phyloP scores from a whole-genome alignment of 768 basidiomycete species.

The Calocera cornea region DNA sequence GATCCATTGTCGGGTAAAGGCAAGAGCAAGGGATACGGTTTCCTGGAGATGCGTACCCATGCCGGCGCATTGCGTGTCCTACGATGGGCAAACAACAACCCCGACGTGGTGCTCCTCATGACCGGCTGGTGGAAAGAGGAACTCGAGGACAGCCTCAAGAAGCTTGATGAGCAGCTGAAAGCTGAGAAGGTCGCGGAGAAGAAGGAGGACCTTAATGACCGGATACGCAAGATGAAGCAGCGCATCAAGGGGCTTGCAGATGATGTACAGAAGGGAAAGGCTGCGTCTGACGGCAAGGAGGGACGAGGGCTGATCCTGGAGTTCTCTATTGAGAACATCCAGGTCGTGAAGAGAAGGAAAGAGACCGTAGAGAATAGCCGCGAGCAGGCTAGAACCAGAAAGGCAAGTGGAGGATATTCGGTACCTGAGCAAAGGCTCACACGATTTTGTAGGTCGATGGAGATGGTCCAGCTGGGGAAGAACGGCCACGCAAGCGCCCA shows the following conservation, averaged over 20 bases:
- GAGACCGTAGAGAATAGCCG: conserved; percentile 28
- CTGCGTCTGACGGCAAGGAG: conserved; percentile 25
- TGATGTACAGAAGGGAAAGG: conserved; percentile 22
- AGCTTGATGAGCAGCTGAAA: conserved; percentile 22
- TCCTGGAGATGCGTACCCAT: conserved; percentile 79
- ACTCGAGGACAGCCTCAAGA: conserved; percentile 34
- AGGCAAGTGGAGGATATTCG: too few relatives aligned
- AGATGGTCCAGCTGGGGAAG: background rate
- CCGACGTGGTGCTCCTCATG: conserved; percentile 48
- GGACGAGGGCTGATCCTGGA: conserved; percentile 64
- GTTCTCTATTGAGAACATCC: conserved; percentile 90
- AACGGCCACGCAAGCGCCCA: conserved; percentile 23
- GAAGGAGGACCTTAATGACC: conserved; percentile 46
- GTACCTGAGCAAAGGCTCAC: too few relatives aligned
- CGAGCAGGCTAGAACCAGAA: background rate
- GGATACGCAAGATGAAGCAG: conserved; percentile 28
- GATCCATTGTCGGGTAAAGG: conserved; percentile 80
- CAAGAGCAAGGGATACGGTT: conserved; percentile 87
- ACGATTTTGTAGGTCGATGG: too few relatives aligned
- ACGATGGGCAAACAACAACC: conserved; percentile 89
- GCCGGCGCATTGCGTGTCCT: conserved; percentile 81
- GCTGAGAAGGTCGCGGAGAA: conserved; percentile 39
- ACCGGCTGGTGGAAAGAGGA: conserved; percentile 81
- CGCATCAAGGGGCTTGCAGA: conserved; percentile 18
- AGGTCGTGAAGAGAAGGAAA: conserved; percentile 68